Evolutionary conservation across 768 basidiomycete species (phyloP), one percentile per base, ranked within the genome.

Genomic region (Cantharellus cinnabarinus): DNA sequence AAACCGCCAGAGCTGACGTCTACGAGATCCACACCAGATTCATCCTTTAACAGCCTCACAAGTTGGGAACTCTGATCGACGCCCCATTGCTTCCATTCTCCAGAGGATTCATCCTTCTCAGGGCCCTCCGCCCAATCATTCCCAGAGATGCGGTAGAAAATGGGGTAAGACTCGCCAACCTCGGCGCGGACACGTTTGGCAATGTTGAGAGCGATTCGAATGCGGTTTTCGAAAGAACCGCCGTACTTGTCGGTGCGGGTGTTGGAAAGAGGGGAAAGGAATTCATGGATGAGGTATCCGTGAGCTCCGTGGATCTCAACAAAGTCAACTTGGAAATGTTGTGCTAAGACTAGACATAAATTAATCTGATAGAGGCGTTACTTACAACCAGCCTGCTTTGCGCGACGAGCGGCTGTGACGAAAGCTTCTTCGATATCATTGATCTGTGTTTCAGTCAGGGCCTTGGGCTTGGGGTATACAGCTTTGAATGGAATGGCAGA

Each of bases 201-300:
- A 50, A 89, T 62, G 50, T 78, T 77, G 41, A 87, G 72, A 2
- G 83, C 75, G 62, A 79, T 78, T 37, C 85, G 79, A 59, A 85
- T 67, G 42, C 88, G 79, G 71, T 89, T 88, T 63, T 80, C 79
- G 42, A 89, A 72, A 4, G 75, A 68, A 2, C 87, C 87, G 7
- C 88, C 87, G 66, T 82, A 88, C 37, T 71, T 50, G 68, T 90
- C 89, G 4, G 73, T 75, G 40, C 86, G 80, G 3, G 67, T 68
- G 73, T 91, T 89, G 14, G 82, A 83, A 39, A 87, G 67, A 1
- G 87, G 87, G 2, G 83, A 85, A 5, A 82, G 66, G 70, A 89
- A 90, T 20, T 72, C 66, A 66, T 80, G 77, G 1, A 82, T 40
- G 15, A 85, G 76, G 66, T 83, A 82, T 38, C 80, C 83, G 66